A percentile compares a stretch with the other conserved stretches of the same genome.
Evolutionary conservation across 139 green algal genomes (phyloP).

Genomic region (Volvox reticuliferus): DNA sequence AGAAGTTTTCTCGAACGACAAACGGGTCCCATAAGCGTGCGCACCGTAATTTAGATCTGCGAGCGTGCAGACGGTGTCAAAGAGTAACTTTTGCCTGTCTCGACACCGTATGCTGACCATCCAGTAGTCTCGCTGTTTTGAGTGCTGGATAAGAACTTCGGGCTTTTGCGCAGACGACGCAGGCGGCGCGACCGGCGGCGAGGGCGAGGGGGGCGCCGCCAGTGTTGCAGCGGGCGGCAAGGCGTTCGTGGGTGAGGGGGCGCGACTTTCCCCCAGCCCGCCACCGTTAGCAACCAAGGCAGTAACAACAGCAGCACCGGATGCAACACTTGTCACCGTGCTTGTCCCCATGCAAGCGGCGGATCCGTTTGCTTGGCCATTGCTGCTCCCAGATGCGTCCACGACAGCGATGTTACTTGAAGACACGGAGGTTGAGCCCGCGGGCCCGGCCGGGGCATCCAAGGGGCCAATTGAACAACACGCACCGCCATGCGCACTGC

Average conservation of each 20-base stretch:
- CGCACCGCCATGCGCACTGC: constrained; percentile 13
- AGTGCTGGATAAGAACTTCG: constrained; percentile 34
- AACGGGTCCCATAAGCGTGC: not conserved
- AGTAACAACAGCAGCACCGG: not conserved
- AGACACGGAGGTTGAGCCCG: not conserved
- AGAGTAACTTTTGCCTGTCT: constrained; percentile 89
- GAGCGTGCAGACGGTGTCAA: constrained; percentile 88
- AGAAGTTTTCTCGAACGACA: too few species aligned
- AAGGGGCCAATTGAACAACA: not conserved
- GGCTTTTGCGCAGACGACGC: constrained; percentile 17
- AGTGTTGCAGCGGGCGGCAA: not conserved
- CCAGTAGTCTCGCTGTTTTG: constrained; percentile 72
- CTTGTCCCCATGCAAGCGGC: not conserved
- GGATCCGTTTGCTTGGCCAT: not conserved
- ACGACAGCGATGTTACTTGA: not conserved
- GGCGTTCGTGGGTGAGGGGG: not conserved
- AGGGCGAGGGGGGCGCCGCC: constrained; percentile 21
- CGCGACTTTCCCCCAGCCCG: not conserved
- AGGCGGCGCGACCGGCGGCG: not conserved
- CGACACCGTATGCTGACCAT: constrained; percentile 78
- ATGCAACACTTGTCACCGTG: not conserved
- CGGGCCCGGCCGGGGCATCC: not conserved
- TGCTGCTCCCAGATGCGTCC: not conserved
- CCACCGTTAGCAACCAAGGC: not conserved
- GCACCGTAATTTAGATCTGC: constrained; percentile 83